Evolutionary conservation across 73 alveolate genomes (phyloP).

Genomic region (Tetrahymena thermophila): DNA sequence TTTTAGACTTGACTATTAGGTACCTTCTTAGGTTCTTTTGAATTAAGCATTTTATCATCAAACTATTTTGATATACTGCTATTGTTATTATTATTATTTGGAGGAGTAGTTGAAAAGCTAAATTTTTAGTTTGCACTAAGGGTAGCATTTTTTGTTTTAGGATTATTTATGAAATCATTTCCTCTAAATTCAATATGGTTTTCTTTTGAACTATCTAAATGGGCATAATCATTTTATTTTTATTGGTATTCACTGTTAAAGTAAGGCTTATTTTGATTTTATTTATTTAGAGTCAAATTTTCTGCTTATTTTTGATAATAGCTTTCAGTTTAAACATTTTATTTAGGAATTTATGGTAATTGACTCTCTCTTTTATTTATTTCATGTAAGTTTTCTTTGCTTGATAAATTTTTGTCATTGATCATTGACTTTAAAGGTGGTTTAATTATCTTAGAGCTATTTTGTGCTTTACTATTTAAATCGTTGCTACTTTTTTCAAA

Average conservation of each 20-base stretch:
- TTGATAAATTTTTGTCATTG: neutral
- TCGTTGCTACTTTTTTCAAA: neutral
- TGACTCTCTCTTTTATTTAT: neutral
- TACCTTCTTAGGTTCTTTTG: neutral
- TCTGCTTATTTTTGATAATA: neutral
- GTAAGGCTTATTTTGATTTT: neutral
- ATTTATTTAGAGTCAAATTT: neutral
- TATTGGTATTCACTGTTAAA: neutral
- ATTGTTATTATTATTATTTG: neutral
- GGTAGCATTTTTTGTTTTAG: neutral
- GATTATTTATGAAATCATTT: neutral
- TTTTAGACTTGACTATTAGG: neutral
- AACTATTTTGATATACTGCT: neutral
- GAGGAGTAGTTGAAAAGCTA: neutral
- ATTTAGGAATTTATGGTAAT: neutral
- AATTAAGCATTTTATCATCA: neutral
- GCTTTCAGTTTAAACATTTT: neutral
- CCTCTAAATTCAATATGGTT: neutral
- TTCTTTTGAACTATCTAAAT: neutral
- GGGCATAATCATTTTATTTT: neutral
- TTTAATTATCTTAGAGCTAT: neutral
- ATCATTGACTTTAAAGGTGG: neutral
- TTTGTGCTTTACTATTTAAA: neutral
- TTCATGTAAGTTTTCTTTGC: neutral
- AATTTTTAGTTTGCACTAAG: neutral